Evolutionary conservation across 768 basidiomycete species (phyloP).

Genomic region (Boletus speciosus): DNA sequence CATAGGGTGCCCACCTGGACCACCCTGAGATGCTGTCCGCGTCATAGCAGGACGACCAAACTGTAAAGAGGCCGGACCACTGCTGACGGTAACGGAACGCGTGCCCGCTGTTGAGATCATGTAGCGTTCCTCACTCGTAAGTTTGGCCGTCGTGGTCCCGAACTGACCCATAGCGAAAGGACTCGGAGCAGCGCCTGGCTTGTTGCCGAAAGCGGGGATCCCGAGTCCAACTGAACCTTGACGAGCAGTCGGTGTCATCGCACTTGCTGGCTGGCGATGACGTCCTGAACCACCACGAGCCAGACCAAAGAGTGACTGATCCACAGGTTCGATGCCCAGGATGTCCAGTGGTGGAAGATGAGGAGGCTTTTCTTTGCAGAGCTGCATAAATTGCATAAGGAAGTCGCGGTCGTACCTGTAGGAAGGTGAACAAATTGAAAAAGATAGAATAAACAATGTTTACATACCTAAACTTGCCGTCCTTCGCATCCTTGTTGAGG

Average conservation of each 20-base stretch:
- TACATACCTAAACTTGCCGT: slow-evolving; percentile 82
- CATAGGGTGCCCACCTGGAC: slow-evolving; percentile 47
- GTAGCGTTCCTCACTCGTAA: slow-evolving; percentile 71
- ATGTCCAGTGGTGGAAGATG: slow-evolving; percentile 84
- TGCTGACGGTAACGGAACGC: slow-evolving; percentile 58
- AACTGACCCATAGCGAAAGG: slow-evolving; percentile 70
- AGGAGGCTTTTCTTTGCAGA: slow-evolving; percentile 95
- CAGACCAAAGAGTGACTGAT: slow-evolving; percentile 49
- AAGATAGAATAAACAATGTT: neutral
- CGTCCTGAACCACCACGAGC: slow-evolving; percentile 65
- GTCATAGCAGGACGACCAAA: slow-evolving; percentile 64
- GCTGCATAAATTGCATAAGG: slow-evolving; percentile 91
- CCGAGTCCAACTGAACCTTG: slow-evolving; percentile 52
- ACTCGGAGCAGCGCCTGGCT: slow-evolving; percentile 26
- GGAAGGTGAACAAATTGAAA: slow-evolving; percentile 6
- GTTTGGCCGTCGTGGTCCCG: slow-evolving; percentile 48
- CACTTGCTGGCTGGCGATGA: slow-evolving; percentile 45
- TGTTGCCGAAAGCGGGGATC: slow-evolving; percentile 30
- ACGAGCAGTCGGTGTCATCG: slow-evolving; percentile 43
- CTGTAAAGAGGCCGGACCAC: slow-evolving; percentile 42
- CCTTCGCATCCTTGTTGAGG: slow-evolving; percentile 77
- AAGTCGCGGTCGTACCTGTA: slow-evolving; percentile 94
- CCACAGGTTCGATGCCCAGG: slow-evolving; percentile 82
- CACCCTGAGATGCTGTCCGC: slow-evolving; percentile 66
- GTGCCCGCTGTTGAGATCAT: slow-evolving; percentile 38